Conservation (phyloP, 2,329 filamentous ascomycete genomes). For the Davidsoniella eucalypti region DNA sequence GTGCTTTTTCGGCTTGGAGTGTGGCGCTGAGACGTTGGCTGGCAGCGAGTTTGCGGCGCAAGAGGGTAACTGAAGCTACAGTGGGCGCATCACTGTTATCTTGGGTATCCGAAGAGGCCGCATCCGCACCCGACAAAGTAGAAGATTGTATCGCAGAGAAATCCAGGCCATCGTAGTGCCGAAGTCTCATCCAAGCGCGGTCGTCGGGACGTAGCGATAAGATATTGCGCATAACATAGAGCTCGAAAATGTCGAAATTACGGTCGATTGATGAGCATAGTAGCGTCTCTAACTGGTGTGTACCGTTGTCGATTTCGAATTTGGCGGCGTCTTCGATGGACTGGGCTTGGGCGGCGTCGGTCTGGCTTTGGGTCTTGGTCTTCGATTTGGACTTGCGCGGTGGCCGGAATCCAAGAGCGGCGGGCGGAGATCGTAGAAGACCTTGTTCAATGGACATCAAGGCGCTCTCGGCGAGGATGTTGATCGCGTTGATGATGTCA, state of each 20-base stretch:
- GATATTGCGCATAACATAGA: conserved; percentile 80
- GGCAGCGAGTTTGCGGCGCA: conserved; percentile 59
- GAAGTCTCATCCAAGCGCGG: conserved; percentile 61
- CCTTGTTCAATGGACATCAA: conserved; percentile 76
- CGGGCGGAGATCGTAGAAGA: conserved; percentile 55
- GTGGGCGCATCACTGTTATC: conserved; percentile 26
- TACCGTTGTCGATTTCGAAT: conserved; percentile 71
- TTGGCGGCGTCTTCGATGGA: conserved; percentile 25
- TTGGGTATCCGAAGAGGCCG: too few relatives aligned
- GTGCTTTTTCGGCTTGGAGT: conserved; percentile 50
- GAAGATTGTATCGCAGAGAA: conserved; percentile 19
- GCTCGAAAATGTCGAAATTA: conserved; percentile 74
- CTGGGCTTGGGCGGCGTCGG: conserved; percentile 15
- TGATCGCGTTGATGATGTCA: conserved; percentile 94
- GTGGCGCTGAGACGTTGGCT: conserved; percentile 58
- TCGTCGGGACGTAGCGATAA: conserved; percentile 53
- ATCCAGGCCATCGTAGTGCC: conserved; percentile 63
- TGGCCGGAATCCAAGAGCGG: conserved; percentile 62
- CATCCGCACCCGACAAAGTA: background rate
- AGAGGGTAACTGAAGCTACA: conserved; percentile 50
- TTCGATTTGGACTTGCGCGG: conserved; percentile 24
- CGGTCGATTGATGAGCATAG: conserved; percentile 68
- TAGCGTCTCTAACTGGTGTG: conserved; percentile 69
- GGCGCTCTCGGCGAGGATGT: conserved; percentile 80
- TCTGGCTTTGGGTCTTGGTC: background rate